Percentiles rank a stretch among this genome's conserved stretches.
Conservation (phyloP, 768 basidiomycete genomes). For the Gautieria morchelliformis region DNA sequence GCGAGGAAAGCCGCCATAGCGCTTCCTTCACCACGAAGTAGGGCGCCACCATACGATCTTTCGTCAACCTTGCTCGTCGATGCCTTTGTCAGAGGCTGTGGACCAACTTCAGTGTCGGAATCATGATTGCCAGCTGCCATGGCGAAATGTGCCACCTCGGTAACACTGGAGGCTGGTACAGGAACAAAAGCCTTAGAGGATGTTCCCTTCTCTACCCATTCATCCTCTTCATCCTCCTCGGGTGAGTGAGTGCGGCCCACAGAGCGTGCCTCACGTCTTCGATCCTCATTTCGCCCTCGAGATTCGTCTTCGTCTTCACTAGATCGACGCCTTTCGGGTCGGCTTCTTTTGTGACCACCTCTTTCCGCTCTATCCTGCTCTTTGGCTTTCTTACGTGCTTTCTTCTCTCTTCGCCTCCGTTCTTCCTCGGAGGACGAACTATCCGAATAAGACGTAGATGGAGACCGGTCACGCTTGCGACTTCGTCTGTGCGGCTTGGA, state of each 20-base stretch:
- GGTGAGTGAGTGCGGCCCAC: conserved; percentile 6
- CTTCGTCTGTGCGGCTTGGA: conserved; percentile 37
- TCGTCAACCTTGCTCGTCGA: conserved; percentile 57
- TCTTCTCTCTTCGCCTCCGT: conserved; percentile 45
- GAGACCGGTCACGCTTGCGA: conserved; percentile 30
- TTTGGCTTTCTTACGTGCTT: conserved; percentile 27
- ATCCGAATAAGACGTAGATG: conserved; percentile 36
- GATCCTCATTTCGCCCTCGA: conserved; percentile 6
- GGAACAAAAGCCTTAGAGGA: conserved; percentile 20
- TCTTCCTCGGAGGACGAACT: conserved; percentile 35
- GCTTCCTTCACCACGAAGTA: conserved; percentile 90
- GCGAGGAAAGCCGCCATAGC: conserved; percentile 97
- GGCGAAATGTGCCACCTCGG: conserved; percentile 10
- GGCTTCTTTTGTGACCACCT: conserved; percentile 15
- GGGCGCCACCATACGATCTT: conserved; percentile 79
- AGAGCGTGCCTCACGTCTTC: conserved; percentile 11
- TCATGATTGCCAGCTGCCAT: conserved; percentile 17
- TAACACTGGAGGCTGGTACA: conserved; percentile 11
- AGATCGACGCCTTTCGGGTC: conserved; percentile 10
- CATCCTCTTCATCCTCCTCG: conserved; percentile 32
- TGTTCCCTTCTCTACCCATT: conserved; percentile 58
- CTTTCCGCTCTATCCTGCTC: conserved; percentile 17
- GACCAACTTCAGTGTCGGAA: conserved; percentile 67
- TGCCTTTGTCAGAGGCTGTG: conserved; percentile 48
- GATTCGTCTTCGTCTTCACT: conserved; percentile 1